Conservation (phyloP, 176 grass and related monocot genomes). For the Triticum monococcum region DNA sequence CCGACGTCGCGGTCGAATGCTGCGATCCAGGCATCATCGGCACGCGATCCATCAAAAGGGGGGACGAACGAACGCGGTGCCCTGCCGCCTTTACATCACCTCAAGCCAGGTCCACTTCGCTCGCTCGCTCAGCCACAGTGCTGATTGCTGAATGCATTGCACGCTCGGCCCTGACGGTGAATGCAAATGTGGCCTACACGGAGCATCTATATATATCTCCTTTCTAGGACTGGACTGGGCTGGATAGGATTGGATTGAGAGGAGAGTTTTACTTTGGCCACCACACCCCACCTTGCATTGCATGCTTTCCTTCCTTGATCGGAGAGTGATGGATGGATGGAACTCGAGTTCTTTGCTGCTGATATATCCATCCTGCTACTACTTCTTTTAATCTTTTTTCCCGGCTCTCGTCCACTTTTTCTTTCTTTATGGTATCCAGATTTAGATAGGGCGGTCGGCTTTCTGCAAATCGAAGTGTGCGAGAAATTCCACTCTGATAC, state of each 20-base stretch:
- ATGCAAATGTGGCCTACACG: conserved; percentile 11
- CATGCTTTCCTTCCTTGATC: conserved; percentile 24
- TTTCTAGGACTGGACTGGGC: neutral
- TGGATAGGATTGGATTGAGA: too few species aligned
- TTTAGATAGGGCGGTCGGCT: conserved; percentile 43
- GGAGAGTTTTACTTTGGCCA: conserved; percentile 6
- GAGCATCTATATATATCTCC: neutral
- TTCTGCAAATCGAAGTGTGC: conserved; percentile 28
- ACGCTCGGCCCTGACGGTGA: neutral
- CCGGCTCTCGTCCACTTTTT: neutral
- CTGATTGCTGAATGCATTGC: conserved; percentile 17
- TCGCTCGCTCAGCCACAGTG: conserved; percentile 2
- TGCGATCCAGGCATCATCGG: conserved; percentile 16
- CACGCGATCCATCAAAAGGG: neutral
- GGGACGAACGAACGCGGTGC: neutral
- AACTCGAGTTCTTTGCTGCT: neutral
- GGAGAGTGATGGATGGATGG: conserved; percentile 8
- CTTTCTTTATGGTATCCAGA: conserved; percentile 25
- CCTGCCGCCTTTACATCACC: conserved; percentile 30
- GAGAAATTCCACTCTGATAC: neutral
- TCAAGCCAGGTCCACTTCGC: conserved; percentile 27
- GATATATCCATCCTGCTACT: neutral
- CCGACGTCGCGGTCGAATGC: conserved; percentile 29
- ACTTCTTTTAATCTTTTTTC: too few species aligned
- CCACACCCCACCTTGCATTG: conserved; percentile 1